Percentiles rank a stretch among this genome's conserved stretches.
Evolutionary conservation across 1,284 basidiomycete species (phyloP).

Genomic region (Pseudozyma hubeiensis): DNA sequence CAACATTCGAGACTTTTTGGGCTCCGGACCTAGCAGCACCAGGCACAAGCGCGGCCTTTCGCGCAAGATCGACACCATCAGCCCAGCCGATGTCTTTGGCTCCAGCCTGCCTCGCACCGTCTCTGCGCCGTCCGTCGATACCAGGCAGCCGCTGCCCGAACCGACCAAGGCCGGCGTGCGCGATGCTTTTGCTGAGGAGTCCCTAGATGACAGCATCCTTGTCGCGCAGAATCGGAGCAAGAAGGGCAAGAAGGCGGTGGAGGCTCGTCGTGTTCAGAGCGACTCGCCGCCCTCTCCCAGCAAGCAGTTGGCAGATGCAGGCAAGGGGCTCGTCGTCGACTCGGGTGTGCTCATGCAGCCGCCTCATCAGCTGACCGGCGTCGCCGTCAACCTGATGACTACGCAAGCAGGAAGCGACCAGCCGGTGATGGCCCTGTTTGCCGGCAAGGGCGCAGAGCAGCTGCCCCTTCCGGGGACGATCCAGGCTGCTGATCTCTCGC

Average conservation of each 20-base stretch:
- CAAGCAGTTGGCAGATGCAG: constrained; percentile 21
- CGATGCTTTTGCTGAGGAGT: constrained; percentile 17
- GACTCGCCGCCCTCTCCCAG: constrained; percentile 39
- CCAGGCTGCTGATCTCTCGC: constrained; percentile 13
- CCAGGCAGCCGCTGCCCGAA: constrained; percentile 30
- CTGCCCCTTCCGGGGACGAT: not conserved
- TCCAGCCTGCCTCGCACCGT: constrained; percentile 43
- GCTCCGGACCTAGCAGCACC: constrained; percentile 14
- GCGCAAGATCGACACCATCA: constrained; percentile 61
- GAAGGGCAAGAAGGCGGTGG: constrained; percentile 40
- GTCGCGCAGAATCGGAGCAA: constrained; percentile 10
- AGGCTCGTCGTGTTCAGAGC: constrained; percentile 34
- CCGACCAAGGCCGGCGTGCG: constrained; percentile 30
- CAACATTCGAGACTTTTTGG: constrained; percentile 41
- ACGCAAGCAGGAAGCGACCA: constrained; percentile 24
- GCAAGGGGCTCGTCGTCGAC: not conserved
- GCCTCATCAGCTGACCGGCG: constrained; percentile 1
- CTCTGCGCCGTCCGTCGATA: constrained; percentile 25
- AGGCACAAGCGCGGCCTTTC: constrained; percentile 38
- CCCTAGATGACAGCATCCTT: constrained; percentile 17
- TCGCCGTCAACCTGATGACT: constrained; percentile 17
- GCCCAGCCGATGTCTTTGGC: constrained; percentile 64
- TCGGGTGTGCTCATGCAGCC: constrained; percentile 15
- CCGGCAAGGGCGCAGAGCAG: constrained; percentile 4
- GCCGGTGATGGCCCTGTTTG: constrained; percentile 10